A percentile compares a stretch with the other conserved stretches of the same genome.
Evolutionary conservation across 2,329 filamentous ascomycete genomes (phyloP).

Genomic region (Pyrenophora graminea): DNA sequence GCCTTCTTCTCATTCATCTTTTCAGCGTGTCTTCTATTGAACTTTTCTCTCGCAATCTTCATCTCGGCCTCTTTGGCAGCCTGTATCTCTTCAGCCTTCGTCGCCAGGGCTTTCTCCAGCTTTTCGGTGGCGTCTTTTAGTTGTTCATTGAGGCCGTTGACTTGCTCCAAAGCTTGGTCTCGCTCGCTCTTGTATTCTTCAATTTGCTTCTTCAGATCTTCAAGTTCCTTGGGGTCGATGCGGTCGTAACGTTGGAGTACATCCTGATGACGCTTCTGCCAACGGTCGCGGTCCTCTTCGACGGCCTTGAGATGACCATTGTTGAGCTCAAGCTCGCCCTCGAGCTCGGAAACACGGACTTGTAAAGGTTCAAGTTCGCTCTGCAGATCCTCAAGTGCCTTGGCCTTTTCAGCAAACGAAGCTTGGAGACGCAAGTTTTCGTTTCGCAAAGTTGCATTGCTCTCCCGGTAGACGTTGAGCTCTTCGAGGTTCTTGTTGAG

Average conservation of each 20-base stretch:
- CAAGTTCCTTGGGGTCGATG: conserved; percentile 89
- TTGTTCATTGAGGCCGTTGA: conserved; percentile 54
- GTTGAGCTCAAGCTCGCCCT: conserved; percentile 77
- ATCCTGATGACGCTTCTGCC: conserved; percentile 94
- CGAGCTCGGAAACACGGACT: conserved; percentile 76
- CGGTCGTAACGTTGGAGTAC: conserved; percentile 96
- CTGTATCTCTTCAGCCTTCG: conserved; percentile 6
- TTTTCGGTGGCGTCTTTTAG: conserved; percentile 44
- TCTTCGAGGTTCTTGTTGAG: conserved; percentile 94
- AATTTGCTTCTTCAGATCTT: conserved; percentile 82
- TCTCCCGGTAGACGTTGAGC: conserved; percentile 93
- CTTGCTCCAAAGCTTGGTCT: conserved; percentile 56
- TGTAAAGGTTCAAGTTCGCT: conserved; percentile 81
- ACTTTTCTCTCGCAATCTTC: conserved; percentile 57
- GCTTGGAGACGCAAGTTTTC: conserved; percentile 80
- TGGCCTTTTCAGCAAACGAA: conserved; percentile 73
- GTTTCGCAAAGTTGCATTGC: conserved; percentile 85
- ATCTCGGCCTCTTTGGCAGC: conserved; percentile 23
- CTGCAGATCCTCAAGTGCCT: conserved; percentile 74
- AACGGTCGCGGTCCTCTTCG: conserved; percentile 88
- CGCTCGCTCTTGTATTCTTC: conserved; percentile 58
- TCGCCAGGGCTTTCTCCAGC: conserved; percentile 48
- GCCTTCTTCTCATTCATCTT: conserved; percentile 49
- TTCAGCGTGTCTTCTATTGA: conserved; percentile 47
- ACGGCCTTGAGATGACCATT: conserved; percentile 88